A percentile compares a stretch with the other conserved stretches of the same genome.
Evolutionary conservation across 495 filamentous ascomycete genomes (phyloP).

Genomic region (Hypomontagnella monticulosa): DNA sequence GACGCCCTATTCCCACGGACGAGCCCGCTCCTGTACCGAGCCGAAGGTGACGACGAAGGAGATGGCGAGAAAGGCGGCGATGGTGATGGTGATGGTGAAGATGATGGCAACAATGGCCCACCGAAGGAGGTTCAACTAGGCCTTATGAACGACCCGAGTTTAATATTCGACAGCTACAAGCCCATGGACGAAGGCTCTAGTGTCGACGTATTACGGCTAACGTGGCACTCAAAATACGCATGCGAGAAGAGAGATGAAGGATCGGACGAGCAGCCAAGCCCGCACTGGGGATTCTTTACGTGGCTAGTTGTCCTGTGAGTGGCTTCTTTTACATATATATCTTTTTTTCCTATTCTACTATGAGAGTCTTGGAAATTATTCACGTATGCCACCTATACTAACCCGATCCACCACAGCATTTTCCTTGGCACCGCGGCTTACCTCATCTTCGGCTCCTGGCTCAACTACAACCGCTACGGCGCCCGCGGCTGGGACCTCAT

Average conservation of each 20-base stretch:
- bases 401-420: slow-evolving; percentile 58
- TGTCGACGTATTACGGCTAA: slow-evolving; percentile 69
- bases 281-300: slow-evolving; percentile 92
- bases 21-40: neutral
- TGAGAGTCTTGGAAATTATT: neutral
- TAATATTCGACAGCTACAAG: slow-evolving; percentile 77
- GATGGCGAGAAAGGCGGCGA: slow-evolving; percentile 45
- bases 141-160: slow-evolving; percentile 62
- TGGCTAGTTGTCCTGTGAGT: slow-evolving; percentile 96
- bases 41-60: neutral
- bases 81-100: slow-evolving; percentile 45
- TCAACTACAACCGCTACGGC: slow-evolving; percentile 97
- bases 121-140: slow-evolving; percentile 57
- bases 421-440: slow-evolving; percentile 90
- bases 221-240: slow-evolving; percentile 87
- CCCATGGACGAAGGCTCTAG: slow-evolving; percentile 56
- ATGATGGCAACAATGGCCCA: slow-evolving; percentile 44
- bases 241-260: slow-evolving; percentile 71
- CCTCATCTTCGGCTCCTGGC: slow-evolving; percentile 97
- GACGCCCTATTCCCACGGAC: slow-evolving; percentile 2
- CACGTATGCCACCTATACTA: slow-evolving; percentile 8
- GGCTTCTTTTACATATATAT: too few relatives aligned
- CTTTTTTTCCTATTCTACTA: neutral
- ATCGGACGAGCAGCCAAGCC: slow-evolving; percentile 41
- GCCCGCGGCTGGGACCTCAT: slow-evolving; percentile 95